Conservation (phyloP, 2,329 filamentous ascomycete species). For the Pestalotiopsis sp. region DNA sequence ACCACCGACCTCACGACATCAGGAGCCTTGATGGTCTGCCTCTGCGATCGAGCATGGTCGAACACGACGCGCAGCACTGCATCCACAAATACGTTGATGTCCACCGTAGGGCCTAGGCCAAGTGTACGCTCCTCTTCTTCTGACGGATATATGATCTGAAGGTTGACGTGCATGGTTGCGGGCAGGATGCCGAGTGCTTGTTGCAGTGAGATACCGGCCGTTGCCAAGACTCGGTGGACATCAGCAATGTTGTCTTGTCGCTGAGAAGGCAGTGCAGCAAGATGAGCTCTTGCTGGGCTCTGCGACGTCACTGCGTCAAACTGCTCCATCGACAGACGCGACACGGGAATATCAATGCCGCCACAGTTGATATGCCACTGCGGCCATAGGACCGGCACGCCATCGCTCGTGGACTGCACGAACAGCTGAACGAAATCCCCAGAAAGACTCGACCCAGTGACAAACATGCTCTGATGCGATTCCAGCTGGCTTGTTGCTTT, state of each 20-base stretch:
- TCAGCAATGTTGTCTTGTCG: constrained; percentile 60
- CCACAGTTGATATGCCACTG: constrained; percentile 78
- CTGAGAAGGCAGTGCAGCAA: constrained; percentile 46
- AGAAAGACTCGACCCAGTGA: constrained; percentile 92
- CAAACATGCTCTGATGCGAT: constrained; percentile 80
- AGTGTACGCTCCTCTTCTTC: constrained; percentile 70
- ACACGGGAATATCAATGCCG: constrained; percentile 80
- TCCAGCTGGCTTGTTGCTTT: constrained; percentile 95
- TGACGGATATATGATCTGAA: constrained; percentile 90
- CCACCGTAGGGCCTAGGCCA: constrained; percentile 72
- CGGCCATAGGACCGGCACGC: constrained; percentile 84
- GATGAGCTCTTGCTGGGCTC: constrained; percentile 44
- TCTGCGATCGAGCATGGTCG: constrained; percentile 76
- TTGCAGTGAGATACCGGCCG: constrained; percentile 76
- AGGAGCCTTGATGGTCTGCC: constrained; percentile 63
- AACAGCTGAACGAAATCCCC: constrained; percentile 94
- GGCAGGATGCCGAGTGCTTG: constrained; percentile 79
- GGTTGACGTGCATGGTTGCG: constrained; percentile 79
- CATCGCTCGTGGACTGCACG: constrained; percentile 88
- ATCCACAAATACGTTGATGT: constrained; percentile 88
- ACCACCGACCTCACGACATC: constrained; percentile 84
- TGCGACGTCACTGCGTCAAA: constrained; percentile 59
- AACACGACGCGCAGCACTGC: constrained; percentile 84
- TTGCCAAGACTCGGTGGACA: constrained; percentile 72
- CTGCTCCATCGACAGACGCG: constrained; percentile 74